Evolutionary conservation across 371 early-diverging fungal genomes (phyloP), one percentile per base, ranked within the genome.

Genomic region (Globomyces sp.): DNA sequence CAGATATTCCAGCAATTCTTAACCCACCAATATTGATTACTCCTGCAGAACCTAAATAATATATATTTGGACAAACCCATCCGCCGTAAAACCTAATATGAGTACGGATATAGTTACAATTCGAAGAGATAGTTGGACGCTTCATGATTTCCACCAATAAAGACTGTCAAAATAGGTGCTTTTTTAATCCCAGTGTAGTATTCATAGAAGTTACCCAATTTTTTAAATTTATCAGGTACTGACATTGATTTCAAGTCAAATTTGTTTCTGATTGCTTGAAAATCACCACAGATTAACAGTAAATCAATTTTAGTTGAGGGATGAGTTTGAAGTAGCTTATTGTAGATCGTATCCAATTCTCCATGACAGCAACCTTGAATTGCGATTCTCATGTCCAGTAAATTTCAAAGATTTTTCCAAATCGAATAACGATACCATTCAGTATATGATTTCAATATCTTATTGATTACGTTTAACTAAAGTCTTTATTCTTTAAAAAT

Each of bases 141-240:
- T 78, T 99, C 99, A 71, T 99, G 99, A 74, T 99, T 99, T 11
- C 99, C 99, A 3, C 99, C 99, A 64, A 99, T 87, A 73, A 98
- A 94, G 1, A 99, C 68, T 1, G 98, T 97, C 0, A 90, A 91
- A 47, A 89, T 75, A 1, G 95, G 96, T 39, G 94, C 94, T 34
- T 64, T 74, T 42, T 75, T 78, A 65, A 85, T 77, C n/a, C 95
- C 95, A 3, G 87, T 85, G 77, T 97, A 98, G 66, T 98, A 99
- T 58, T 94, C 81, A 83, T 90, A 81, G 75, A 99, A 99, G 3
- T 80, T 83, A 6, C 96, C 97, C 10, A 98, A 50, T 13, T 76
- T 70, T 51, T 85, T 84, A 74, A 90, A 95, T 70, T 94, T 94
- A 45, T 81, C 78, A 2, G 98, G 98, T 1, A 87, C 87, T 0